Conservation (phyloP, 106 monocot genomes). For the Acorus gramineus region DNA sequence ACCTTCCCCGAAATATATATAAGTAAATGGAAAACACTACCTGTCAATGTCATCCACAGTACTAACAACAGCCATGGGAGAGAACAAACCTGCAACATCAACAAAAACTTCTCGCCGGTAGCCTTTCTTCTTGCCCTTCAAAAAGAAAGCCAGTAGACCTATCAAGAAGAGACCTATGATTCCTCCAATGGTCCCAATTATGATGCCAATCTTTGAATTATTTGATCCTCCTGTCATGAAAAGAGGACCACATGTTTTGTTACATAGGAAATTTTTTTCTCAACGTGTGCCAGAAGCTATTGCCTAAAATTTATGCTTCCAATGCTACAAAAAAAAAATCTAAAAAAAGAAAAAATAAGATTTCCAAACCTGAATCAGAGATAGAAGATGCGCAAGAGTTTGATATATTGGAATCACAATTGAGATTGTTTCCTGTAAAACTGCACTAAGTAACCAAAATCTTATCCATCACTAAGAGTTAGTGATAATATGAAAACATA, state of each 20-base stretch:
- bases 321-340: background rate
- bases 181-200: constrained; percentile 42
- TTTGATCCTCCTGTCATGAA: constrained; percentile 38
- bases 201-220: constrained; percentile 34
- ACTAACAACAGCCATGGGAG: background rate
- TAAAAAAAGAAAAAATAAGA: constrained; percentile 3
- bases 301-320: too few species aligned
- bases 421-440: constrained; percentile 83
- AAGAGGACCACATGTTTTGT: background rate
- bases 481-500: background rate
- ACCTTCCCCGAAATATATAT: too few species aligned
- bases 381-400: constrained; percentile 41
- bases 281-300: too few species aligned
- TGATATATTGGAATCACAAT: constrained; percentile 39
- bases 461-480: background rate
- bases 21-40: too few species aligned
- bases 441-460: constrained; percentile 16
- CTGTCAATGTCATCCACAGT: too few species aligned
- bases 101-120: constrained; percentile 37
- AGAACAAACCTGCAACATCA: constrained; percentile 64
- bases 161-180: constrained; percentile 17
- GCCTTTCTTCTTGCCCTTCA: constrained; percentile 27
- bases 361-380: constrained; percentile 30
- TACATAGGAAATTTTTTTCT: too few species aligned
- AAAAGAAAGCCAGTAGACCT: constrained; percentile 23